Percentiles rank a stretch among this genome's conserved stretches.
Conservation (phyloP, 495 filamentous ascomycete genomes). For the Pyrenula massariospora region DNA sequence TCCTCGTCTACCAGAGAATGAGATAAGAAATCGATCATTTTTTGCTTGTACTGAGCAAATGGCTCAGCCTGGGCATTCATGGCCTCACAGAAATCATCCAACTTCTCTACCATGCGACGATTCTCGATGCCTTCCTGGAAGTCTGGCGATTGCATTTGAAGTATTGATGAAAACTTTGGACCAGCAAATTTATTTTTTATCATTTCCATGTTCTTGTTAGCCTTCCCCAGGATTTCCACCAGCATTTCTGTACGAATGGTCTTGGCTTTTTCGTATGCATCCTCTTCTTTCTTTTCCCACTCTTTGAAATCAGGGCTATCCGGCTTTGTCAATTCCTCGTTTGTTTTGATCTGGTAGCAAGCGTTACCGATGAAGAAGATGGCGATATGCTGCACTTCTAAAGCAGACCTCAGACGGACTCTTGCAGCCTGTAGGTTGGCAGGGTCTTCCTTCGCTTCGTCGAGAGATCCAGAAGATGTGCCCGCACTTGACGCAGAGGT, state of each 20-base stretch:
- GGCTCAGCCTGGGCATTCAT: conserved; percentile 59
- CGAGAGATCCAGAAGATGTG: conserved; percentile 17
- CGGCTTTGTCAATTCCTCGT: conserved; percentile 45
- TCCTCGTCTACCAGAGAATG: conserved; percentile 73
- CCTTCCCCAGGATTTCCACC: conserved; percentile 35
- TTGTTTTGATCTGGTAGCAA: conserved; percentile 69
- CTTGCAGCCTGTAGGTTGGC: conserved; percentile 44
- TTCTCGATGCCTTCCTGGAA: conserved; percentile 50
- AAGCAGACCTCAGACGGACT: conserved; percentile 53
- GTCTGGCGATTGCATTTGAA: conserved; percentile 39
- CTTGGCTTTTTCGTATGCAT: conserved; percentile 67
- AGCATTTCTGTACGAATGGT: conserved; percentile 65
- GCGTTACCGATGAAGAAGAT: conserved; percentile 76
- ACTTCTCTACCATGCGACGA: conserved; percentile 39
- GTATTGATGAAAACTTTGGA: conserved; percentile 42
- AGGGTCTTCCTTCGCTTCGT: conserved; percentile 29
- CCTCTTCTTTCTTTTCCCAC: conserved; percentile 57
- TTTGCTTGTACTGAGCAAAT: conserved; percentile 61
- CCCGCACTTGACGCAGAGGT: conserved; percentile 4
- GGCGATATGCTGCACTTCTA: conserved; percentile 74
- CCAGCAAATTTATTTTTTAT: conserved; percentile 17
- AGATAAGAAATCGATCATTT: conserved; percentile 56
- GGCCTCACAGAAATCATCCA: conserved; percentile 38
- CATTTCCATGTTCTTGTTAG: conserved; percentile 27
- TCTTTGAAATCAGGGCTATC: conserved; percentile 52